Percentiles rank a stretch among this genome's conserved stretches.
phyloP scores from a whole-genome alignment of 2,329 filamentous ascomycete species.

The Aspergillaceae sp. region DNA sequence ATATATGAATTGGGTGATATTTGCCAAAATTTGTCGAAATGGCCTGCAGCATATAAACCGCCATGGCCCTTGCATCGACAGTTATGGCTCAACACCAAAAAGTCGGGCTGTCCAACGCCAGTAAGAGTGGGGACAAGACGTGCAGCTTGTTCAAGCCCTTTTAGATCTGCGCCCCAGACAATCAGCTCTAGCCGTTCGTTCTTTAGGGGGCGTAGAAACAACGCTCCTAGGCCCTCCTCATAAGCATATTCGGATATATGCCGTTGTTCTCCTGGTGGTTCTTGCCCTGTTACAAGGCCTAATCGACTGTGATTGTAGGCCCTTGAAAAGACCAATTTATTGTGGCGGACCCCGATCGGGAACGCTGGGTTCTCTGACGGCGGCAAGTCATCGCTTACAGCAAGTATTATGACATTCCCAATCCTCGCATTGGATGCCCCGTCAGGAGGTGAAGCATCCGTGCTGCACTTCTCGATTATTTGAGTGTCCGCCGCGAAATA shows the following conservation, averaged over 20 bases:
- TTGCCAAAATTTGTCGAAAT: conserved; percentile 48
- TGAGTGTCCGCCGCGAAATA: conserved; percentile 48
- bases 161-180: conserved; percentile 46
- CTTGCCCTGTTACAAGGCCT: conserved; percentile 2
- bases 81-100: conserved; percentile 41
- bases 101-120: conserved; percentile 51
- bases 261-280: conserved; percentile 7
- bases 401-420: conserved; percentile 41
- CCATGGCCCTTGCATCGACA: conserved; percentile 45
- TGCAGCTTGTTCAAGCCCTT: conserved; percentile 42
- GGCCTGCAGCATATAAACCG: conserved; percentile 47
- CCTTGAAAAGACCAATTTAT: conserved; percentile 7
- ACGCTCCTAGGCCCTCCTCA: conserved; percentile 37
- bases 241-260: conserved; percentile 20
- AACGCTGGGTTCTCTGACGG: conserved; percentile 10
- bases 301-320: not conserved
- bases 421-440: conserved; percentile 1
- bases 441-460: not conserved
- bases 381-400: conserved; percentile 14
- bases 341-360: conserved; percentile 19
- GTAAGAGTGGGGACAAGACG: conserved; percentile 48
- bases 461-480: conserved; percentile 23
- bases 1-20: conserved; percentile 42
- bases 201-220: conserved; percentile 44
- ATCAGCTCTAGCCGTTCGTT: conserved; percentile 46